Evolutionary conservation across 352 stramenopile genomes (phyloP).

Genomic region (Phytophthora cactorum): DNA sequence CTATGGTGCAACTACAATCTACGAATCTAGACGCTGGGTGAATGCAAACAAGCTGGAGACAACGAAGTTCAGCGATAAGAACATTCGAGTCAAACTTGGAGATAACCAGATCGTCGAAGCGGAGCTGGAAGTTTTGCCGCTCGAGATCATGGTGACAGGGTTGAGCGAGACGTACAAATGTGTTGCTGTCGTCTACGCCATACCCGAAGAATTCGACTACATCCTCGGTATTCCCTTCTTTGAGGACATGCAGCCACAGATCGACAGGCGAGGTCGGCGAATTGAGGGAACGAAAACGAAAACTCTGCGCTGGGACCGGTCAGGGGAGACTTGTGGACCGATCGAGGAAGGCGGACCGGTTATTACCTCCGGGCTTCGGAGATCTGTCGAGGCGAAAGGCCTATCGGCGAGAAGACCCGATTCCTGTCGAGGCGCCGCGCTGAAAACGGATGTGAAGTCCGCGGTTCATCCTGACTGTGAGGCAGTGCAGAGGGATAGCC

Average conservation of each 20-base stretch:
- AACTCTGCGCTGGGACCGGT: background rate
- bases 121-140: background rate
- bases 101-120: background rate
- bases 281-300: slow-evolving; percentile 14
- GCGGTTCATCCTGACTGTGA: too few species aligned
- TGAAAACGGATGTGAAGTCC: too few species aligned
- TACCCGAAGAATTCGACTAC: too few species aligned
- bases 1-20: too few species aligned
- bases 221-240: slow-evolving; percentile 8
- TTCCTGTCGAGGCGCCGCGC: too few species aligned
- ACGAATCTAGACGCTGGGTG: background rate
- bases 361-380: background rate
- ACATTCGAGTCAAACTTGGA: background rate
- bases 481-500: too few species aligned
- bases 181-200: too few species aligned
- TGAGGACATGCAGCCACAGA: slow-evolving; percentile 11
- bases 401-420: background rate
- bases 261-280: slow-evolving; percentile 11
- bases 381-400: background rate
- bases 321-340: background rate
- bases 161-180: too few species aligned
- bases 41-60: background rate
- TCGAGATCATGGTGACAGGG: background rate
- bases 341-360: background rate
- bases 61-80: background rate